Evolutionary conservation across 495 filamentous ascomycete species (phyloP).

Genomic region (Pseudoneurospora amorphoporcata): DNA sequence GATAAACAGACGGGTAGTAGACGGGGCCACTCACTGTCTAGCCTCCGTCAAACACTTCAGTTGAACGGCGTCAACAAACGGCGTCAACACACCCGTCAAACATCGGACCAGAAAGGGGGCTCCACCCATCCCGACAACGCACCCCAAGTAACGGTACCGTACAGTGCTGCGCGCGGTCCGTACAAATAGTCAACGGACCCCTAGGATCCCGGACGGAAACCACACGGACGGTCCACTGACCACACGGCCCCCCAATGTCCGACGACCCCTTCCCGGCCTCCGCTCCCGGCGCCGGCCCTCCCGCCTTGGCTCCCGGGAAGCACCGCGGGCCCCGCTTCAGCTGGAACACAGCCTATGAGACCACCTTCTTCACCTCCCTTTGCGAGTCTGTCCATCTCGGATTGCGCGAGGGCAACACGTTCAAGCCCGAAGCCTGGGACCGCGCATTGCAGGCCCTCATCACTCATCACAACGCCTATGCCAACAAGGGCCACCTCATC

Average conservation of each 20-base stretch:
- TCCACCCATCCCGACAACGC: not conserved
- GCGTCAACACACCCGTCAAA: not conserved
- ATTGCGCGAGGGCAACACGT: constrained; percentile 39
- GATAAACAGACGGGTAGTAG: not conserved
- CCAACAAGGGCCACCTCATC: constrained; percentile 41
- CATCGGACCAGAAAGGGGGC: not conserved
- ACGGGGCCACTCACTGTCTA: not conserved
- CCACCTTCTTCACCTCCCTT: constrained; percentile 40
- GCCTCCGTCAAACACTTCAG: not conserved
- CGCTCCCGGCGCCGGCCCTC: constrained; percentile 7
- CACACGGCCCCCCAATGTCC: constrained; percentile 18
- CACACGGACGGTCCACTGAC: not conserved
- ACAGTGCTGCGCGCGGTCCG: not conserved
- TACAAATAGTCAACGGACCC: not conserved
- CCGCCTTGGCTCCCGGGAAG: constrained; percentile 19
- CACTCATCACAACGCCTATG: constrained; percentile 36
- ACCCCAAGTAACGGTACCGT: not conserved
- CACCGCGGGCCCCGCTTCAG: constrained; percentile 41
- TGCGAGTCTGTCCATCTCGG: constrained; percentile 40
- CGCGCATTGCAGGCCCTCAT: constrained; percentile 35
- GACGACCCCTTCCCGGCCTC: constrained; percentile 22
- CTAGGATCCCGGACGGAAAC: not conserved
- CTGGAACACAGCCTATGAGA: constrained; percentile 38
- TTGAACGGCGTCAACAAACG: not conserved
- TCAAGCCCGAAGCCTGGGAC: constrained; percentile 43